These are phyloP conservation scores for Harringtonia aguacate DNA, from an alignment of 2,329 filamentous ascomycete species.

Conservation along the genomic window DNA sequence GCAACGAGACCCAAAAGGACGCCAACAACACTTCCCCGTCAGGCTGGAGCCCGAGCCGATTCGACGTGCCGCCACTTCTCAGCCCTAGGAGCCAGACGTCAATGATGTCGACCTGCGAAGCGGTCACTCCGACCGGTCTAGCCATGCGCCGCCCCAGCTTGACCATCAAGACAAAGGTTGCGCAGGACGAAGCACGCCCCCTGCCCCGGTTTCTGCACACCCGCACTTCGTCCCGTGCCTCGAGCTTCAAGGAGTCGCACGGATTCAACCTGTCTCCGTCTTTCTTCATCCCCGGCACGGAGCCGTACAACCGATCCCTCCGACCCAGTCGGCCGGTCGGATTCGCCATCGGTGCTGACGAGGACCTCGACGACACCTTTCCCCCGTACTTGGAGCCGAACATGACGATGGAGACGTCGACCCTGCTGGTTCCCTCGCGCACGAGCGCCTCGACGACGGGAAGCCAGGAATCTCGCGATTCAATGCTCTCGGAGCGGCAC, in stretches of 20 bases:
- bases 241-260: conserved; percentile 48
- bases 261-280: conserved; percentile 50
- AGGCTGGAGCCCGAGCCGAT: conserved; percentile 21
- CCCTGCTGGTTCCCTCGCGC: conserved; percentile 28
- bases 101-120: conserved; percentile 28
- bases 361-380: conserved; percentile 22
- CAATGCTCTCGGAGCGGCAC: conserved; percentile 38
- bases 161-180: conserved; percentile 6
- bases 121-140: conserved; percentile 30
- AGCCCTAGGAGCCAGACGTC: conserved; percentile 39
- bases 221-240: conserved; percentile 34
- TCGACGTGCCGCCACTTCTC: conserved; percentile 32
- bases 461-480: conserved; percentile 36
- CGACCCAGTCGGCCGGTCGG: neutral
- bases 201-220: conserved; percentile 21
- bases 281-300: conserved; percentile 45
- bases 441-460: conserved; percentile 45
- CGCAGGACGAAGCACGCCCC: conserved; percentile 1
- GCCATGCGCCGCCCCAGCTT: conserved; percentile 15
- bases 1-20: conserved; percentile 2
- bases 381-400: conserved; percentile 23
- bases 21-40: conserved; percentile 8
- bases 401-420: conserved; percentile 21
- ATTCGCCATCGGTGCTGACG: conserved; percentile 14
- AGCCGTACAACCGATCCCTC: conserved; percentile 25